phyloP scores from a whole-genome alignment of 1,139 yeast genomes.

The Suhomyces bolitotheri region DNA sequence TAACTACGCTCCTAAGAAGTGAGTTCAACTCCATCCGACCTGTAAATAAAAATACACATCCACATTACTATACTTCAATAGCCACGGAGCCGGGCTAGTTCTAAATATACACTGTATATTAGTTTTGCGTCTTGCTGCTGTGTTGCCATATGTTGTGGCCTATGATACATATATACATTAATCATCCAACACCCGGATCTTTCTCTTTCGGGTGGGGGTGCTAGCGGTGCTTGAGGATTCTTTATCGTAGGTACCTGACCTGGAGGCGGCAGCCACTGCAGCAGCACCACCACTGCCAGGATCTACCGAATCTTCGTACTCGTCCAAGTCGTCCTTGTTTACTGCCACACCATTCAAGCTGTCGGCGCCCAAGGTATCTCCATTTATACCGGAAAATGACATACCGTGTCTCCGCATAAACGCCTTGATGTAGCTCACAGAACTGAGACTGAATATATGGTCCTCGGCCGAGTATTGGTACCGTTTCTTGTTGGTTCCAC shows the following conservation, averaged over 20 bases:
- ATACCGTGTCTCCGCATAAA: slow-evolving; percentile 43
- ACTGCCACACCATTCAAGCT: slow-evolving; percentile 4
- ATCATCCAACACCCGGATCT: slow-evolving; percentile 34
- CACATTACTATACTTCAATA: too few relatives aligned
- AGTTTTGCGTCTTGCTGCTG: too few relatives aligned
- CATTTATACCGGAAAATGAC: slow-evolving; percentile 11
- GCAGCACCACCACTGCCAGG: slow-evolving; percentile 18
- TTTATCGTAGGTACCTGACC: too few relatives aligned
- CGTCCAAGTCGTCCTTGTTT: slow-evolving; percentile 42
- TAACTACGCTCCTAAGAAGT: slow-evolving; percentile 39
- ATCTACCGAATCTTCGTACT: slow-evolving; percentile 49
- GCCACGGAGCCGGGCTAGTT: too few relatives aligned
- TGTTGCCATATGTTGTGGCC: too few relatives aligned
- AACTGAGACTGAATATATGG: slow-evolving; percentile 79
- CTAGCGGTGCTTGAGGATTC: slow-evolving; percentile 14
- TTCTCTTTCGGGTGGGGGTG: slow-evolving; percentile 41
- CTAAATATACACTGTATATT: too few relatives aligned
- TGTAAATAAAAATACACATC: slow-evolving; percentile 5
- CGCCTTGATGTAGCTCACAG: slow-evolving; percentile 68
- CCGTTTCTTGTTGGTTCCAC: slow-evolving; percentile 50
- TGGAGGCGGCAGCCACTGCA: slow-evolving; percentile 3
- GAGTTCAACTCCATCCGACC: too few relatives aligned
- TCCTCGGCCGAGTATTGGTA: slow-evolving; percentile 73
- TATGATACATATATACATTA: slow-evolving; percentile 15
- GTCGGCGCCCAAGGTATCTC: slow-evolving; percentile 10